Evolutionary conservation across 2,329 filamentous ascomycete genomes (phyloP).

Genomic region (Aspergillus pseudoviridinutans): DNA sequence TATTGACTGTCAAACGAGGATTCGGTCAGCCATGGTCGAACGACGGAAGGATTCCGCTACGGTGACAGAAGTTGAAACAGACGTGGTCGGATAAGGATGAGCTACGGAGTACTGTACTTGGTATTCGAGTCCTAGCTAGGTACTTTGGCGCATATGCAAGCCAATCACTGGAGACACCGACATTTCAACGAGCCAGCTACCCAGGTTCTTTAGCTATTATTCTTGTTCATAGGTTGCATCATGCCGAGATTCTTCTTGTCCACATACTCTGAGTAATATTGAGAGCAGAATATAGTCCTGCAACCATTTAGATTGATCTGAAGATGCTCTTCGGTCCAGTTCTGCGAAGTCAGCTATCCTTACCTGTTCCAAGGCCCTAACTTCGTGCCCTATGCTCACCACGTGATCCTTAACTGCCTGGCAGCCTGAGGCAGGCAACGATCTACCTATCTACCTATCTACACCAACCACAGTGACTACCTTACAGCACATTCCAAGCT

Average conservation of each 20-base stretch:
- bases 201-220: neutral
- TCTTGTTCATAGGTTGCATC: neutral
- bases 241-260: neutral
- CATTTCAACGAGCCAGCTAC: constrained; percentile 1
- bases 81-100: neutral
- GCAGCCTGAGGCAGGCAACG: neutral
- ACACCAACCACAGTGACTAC: neutral
- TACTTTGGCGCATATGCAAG: neutral
- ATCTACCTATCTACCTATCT: neutral
- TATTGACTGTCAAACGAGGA: neutral
- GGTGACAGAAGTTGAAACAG: neutral
- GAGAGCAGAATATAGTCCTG: neutral
- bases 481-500: neutral
- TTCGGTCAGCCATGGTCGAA: neutral
- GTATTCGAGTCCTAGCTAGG: too few relatives aligned
- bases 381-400: neutral
- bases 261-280: neutral
- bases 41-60: neutral
- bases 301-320: too few relatives aligned
- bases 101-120: neutral
- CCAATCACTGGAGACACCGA: constrained; percentile 10
- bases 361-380: neutral
- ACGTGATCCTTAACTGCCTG: neutral
- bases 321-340: too few relatives aligned
- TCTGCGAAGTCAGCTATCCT: too few relatives aligned